Evolutionary conservation across 1,284 basidiomycete genomes (phyloP).

Genomic region (Puccinia novopanici): DNA sequence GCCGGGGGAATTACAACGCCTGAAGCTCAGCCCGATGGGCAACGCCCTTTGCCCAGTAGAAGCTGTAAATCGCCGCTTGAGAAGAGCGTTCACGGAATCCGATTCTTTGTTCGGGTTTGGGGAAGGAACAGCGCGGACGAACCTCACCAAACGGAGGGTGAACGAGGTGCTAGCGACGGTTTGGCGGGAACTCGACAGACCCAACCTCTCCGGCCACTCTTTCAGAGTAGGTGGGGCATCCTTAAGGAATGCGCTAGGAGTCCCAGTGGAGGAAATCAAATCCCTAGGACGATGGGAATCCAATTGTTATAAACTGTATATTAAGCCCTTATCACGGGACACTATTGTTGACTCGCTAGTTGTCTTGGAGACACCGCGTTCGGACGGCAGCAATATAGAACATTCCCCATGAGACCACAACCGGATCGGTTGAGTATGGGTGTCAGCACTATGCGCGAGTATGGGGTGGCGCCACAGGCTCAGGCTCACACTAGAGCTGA

Average conservation of each 20-base stretch:
- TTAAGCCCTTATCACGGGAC: background rate
- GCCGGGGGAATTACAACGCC: background rate
- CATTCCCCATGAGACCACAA: too few relatives aligned
- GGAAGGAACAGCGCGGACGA: background rate
- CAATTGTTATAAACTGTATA: too few relatives aligned
- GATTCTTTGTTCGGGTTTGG: background rate
- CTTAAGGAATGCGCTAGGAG: background rate
- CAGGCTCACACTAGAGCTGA: too few relatives aligned
- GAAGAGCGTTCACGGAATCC: background rate
- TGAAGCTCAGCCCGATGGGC: background rate
- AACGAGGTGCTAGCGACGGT: too few relatives aligned
- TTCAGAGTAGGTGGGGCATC: conserved; percentile 21
- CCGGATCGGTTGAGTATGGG: too few relatives aligned
- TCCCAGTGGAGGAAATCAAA: background rate
- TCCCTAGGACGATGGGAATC: background rate
- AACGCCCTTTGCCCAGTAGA: conserved; percentile 4
- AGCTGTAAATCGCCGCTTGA: background rate
- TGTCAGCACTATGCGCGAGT: too few relatives aligned
- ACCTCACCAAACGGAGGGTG: background rate
- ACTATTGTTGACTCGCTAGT: background rate
- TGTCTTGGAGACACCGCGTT: too few relatives aligned
- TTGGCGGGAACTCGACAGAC: background rate
- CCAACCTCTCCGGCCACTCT: background rate
- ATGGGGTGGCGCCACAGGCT: too few relatives aligned
- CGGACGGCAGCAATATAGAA: too few relatives aligned